phyloP scores from a whole-genome alignment of 345 rosid species.

The Diplotaxis tenuifolia region DNA sequence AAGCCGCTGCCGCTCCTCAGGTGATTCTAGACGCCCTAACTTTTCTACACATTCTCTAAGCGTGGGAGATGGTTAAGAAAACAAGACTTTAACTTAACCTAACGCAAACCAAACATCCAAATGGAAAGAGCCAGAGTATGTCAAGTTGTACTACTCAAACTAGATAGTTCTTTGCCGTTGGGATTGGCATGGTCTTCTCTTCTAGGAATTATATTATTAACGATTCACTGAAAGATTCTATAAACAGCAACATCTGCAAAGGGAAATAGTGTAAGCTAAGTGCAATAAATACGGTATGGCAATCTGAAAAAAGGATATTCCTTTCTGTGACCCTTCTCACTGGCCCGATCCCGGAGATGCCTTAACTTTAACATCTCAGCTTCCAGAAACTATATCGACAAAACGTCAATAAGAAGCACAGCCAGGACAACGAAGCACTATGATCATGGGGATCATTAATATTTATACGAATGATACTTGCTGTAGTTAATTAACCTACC shows the following conservation, averaged over 20 bases:
- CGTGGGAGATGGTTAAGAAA: conserved; percentile 74
- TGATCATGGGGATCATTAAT: conserved; percentile 13
- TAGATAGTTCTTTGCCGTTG: background rate
- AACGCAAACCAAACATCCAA: conserved; percentile 1
- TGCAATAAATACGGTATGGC: conserved; percentile 18
- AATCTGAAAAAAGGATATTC: conserved; percentile 75
- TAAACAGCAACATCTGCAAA: conserved; percentile 4
- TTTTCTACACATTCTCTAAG: conserved; percentile 79
- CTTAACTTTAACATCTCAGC: conserved; percentile 59
- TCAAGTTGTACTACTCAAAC: conserved; percentile 11
- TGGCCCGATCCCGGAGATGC: conserved; percentile 86
- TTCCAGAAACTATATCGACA: conserved; percentile 56
- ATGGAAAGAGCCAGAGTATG: conserved; percentile 7
- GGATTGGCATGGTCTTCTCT: conserved; percentile 16
- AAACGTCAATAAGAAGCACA: conserved; percentile 13
- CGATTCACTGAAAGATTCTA: background rate
- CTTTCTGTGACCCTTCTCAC: conserved; percentile 66
- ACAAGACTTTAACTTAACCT: background rate
- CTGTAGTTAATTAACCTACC: conserved; percentile 46
- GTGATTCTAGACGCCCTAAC: conserved; percentile 69
- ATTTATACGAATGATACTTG: conserved; percentile 5
- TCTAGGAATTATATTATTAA: background rate
- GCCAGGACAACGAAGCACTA: conserved; percentile 1
- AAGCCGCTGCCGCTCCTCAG: conserved; percentile 67
- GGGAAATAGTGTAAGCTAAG: background rate